Evolutionary conservation across 345 rosid species (phyloP).

Genomic region (Angophora floribunda): DNA sequence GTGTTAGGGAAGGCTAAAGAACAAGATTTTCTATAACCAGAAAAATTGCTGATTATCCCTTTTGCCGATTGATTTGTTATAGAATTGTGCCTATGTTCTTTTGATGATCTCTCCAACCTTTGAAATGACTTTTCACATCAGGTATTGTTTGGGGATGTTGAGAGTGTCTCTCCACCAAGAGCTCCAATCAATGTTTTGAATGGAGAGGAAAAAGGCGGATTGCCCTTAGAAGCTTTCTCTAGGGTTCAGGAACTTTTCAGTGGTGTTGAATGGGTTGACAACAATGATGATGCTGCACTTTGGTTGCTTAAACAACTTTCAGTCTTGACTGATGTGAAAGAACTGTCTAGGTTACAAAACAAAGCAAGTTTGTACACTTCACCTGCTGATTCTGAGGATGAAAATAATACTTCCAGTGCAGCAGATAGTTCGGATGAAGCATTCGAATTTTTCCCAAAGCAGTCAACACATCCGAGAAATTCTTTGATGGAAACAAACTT

Average conservation of each 20-base stretch:
- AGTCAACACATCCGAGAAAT: conserved; percentile 14
- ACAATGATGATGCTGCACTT: conserved; percentile 80
- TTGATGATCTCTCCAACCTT: neutral
- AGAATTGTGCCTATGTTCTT: neutral
- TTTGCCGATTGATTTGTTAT: neutral
- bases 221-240: conserved; percentile 98
- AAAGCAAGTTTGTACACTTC: conserved; percentile 58
- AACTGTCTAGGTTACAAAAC: conserved; percentile 58
- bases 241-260: conserved; percentile 94
- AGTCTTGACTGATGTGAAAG: conserved; percentile 73
- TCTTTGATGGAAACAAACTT: conserved; percentile 17
- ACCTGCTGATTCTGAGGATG: conserved; percentile 87
- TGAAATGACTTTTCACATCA: conserved; percentile 11
- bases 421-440: conserved; percentile 99
- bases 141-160: conserved; percentile 95
- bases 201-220: conserved; percentile 95
- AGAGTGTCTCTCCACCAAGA: conserved; percentile 52
- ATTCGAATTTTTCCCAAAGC: conserved; percentile 39
- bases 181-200: conserved; percentile 59
- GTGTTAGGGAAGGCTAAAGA: neutral
- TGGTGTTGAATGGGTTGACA: conserved; percentile 82
- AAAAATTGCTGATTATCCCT: neutral
- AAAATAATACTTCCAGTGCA: conserved; percentile 75
- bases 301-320: conserved; percentile 96
- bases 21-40: neutral